Base-by-base conservation (phyloP, 2,329 filamentous ascomycete species). In the Plenodomus biglobosus region DNA sequence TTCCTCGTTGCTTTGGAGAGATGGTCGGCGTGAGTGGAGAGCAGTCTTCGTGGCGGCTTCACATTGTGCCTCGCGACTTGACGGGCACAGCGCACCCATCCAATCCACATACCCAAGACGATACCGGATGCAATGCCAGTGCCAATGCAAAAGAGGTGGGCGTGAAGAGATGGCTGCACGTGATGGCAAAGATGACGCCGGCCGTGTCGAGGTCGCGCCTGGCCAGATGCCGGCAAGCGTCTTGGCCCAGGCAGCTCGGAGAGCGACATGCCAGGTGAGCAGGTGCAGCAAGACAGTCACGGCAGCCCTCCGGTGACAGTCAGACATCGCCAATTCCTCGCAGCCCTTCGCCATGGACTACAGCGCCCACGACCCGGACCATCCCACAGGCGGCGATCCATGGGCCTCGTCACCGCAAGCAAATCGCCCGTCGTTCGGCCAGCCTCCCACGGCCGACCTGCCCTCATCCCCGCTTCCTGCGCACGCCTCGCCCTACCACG, bases 1-100 rank as follows among this genome's bases (percentile, higher is more conserved):
- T 99, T 99, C 61, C 92, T 82, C 42, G 92, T 94, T 42, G 91
- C 92, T 62, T 83, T 83, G 34, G 82, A 78, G 16, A 85, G 75
- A 52, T 53, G 46, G 41, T 62, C 59, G 21, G 57, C 43, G 35
- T 59, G 56, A 21, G 61, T 59, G 38, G 68, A 69, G 30, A 70
- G 57, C 53, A 68, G 52, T 53, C 69, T 60, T 32, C 61, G 58
- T 38, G 61, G 53, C 39, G 52, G 48, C 46, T 53, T 62, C 46
- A 69, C 65, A 68, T 70, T 55, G 42, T 59, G 58, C 45, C 61
- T 63, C 57, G 59, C 50, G 47, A 66, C 59, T 60, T 63, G 65
- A 62, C 67, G 60, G 55, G 63, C 63, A 61, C 66, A 64, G 52
- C 56, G 64, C 39, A 56, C 53, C 70, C 68, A 73, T 62, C 56